A percentile compares a stretch with the other conserved stretches of the same genome.
Conservation (phyloP, 192 early-diverging fungal genomes). For the Podila horticola region DNA sequence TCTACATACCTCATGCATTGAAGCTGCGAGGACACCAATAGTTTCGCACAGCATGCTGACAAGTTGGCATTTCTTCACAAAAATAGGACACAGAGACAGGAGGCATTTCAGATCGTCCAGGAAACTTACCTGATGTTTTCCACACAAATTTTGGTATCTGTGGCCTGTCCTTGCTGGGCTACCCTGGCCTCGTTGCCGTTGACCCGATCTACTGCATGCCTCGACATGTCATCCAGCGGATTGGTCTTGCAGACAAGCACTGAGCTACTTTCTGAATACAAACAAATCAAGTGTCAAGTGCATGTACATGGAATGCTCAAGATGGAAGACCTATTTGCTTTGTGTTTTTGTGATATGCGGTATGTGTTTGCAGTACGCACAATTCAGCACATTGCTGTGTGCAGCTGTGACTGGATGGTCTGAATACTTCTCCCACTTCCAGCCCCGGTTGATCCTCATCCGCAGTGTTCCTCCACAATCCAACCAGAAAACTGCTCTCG, state of each 20-base stretch:
- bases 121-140: constrained; percentile 94
- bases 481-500: no score
- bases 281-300: neutral
- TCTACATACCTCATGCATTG: neutral
- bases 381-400: no score
- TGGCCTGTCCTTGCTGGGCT: constrained; percentile 88
- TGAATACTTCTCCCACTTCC: no score
- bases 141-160: constrained; percentile 96
- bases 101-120: constrained; percentile 94
- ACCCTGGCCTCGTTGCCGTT: constrained; percentile 76
- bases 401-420: no score
- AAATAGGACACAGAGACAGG: constrained; percentile 80
- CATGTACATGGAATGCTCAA: no score
- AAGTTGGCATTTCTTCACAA: neutral
- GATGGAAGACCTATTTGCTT: neutral
- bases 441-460: no score
- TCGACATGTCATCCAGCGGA: constrained; percentile 63
- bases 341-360: neutral
- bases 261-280: constrained; percentile 4
- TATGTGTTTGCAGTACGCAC: no score
- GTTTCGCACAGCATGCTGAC: neutral
- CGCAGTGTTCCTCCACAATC: no score
- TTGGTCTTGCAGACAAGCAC: constrained; percentile 57
- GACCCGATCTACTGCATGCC: constrained; percentile 96
- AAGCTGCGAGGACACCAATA: no score